Base-by-base conservation (phyloP, 306 rosid genomes). In the Dryas octopetala region DNA sequence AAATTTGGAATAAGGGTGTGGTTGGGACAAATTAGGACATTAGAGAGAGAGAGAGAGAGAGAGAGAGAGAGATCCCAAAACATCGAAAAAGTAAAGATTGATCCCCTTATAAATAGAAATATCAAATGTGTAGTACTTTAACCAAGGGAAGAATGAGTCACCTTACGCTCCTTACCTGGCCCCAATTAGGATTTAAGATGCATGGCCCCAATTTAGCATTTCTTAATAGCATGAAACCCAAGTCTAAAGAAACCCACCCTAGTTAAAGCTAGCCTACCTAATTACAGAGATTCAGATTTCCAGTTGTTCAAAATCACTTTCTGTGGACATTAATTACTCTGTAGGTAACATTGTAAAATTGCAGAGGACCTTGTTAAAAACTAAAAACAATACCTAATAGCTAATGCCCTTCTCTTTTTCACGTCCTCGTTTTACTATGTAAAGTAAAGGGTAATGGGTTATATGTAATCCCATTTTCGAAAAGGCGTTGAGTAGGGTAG, bases 131-230 rank as follows among this genome's bases (percentile, higher is more conserved):
- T 47, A 73, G 44, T 62, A 23, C 6, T 23, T 41, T 19, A 70
- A 5, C 7, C 5, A 43, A 1, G 48, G 13, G 48, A 81, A 70
- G 44, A 74, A 83, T 66, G 50, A 70, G 80, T 49, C 41, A 53
- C 49, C 66, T 72, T n/a, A n/a, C n/a, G n/a, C n/a, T n/a, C n/a
- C n/a, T n/a, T 86, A 94, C 98, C 98, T 91, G 98, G 86, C 96
- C 23, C 23, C 23, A 76, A 55, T 82, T 78, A 66, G 59, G 51
- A 77, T 70, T 63, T 74, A 68, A 44, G 67, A 49, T 66, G 66
- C 38, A 85, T 82, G 78, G 80, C 74, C 79, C 91, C 85, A 49
- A 79, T 41, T 40, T 80, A 58, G 83, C 87, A 58, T 70, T 77
- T 77, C 51, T 79, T 72, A 50, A 74, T 76, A 74, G 75, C 71